A percentile compares a stretch with the other conserved stretches of the same genome.
phyloP scores from a whole-genome alignment of 2,329 filamentous ascomycete genomes.

The Fusarium sp. region DNA sequence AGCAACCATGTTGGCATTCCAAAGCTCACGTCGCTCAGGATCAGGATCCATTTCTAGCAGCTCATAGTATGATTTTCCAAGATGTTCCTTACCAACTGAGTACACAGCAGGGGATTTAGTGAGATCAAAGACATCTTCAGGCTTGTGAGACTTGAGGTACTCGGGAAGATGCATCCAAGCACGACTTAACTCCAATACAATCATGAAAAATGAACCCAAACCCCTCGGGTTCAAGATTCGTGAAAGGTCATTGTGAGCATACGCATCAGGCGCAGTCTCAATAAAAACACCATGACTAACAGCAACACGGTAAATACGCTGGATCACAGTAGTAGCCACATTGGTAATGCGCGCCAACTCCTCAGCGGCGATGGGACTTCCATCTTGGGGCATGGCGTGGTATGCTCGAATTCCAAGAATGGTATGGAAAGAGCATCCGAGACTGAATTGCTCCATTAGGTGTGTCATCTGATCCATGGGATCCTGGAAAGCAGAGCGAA shows the following conservation, averaged over 20 bases:
- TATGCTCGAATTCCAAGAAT: slow-evolving; percentile 41
- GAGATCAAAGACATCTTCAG: slow-evolving; percentile 45
- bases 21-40: slow-evolving; percentile 44
- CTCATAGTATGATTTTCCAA: slow-evolving; percentile 49
- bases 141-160: slow-evolving; percentile 45
- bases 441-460: slow-evolving; percentile 36
- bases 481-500: slow-evolving; percentile 39
- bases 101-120: slow-evolving; percentile 47
- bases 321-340: slow-evolving; percentile 44
- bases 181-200: slow-evolving; percentile 46
- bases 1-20: slow-evolving; percentile 46
- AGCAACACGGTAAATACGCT: slow-evolving; percentile 45
- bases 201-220: slow-evolving; percentile 45
- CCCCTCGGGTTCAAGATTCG: slow-evolving; percentile 41
- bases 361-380: slow-evolving; percentile 30
- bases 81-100: slow-evolving; percentile 43
- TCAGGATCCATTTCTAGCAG: slow-evolving; percentile 44
- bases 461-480: slow-evolving; percentile 42
- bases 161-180: slow-evolving; percentile 41
- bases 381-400: slow-evolving; percentile 41
- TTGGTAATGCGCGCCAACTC: slow-evolving; percentile 40
- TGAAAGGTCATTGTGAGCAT: slow-evolving; percentile 47
- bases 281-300: slow-evolving; percentile 44
- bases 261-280: slow-evolving; percentile 44
- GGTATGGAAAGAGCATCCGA: slow-evolving; percentile 41